phyloP scores from a whole-genome alignment of 2,329 filamentous ascomycete species.

The Colletotrichum godetiae region DNA sequence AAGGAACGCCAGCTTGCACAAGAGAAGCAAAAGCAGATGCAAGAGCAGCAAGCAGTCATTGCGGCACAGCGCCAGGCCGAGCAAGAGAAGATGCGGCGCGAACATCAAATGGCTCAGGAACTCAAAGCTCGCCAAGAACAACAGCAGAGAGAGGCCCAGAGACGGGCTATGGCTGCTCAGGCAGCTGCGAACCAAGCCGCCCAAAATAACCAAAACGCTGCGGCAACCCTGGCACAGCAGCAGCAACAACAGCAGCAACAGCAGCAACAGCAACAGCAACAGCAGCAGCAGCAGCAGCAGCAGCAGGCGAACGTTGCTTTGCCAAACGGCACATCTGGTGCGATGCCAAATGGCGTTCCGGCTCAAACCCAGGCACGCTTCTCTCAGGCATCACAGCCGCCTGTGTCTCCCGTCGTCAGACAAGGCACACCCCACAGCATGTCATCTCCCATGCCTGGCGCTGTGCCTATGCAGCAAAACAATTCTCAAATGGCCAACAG shows the following conservation, averaged over 20 bases:
- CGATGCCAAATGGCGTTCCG: constrained; percentile 53
- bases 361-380: constrained; percentile 60
- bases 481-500: constrained; percentile 77
- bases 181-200: constrained; percentile 40
- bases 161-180: constrained; percentile 45
- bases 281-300: constrained; percentile 45
- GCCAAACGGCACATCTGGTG: constrained; percentile 48
- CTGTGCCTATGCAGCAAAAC: constrained; percentile 72
- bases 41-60: constrained; percentile 57
- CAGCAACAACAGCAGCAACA: too few species aligned
- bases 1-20: constrained; percentile 65
- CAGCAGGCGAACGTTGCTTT: constrained; percentile 51
- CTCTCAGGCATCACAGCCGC: constrained; percentile 69
- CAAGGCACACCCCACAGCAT: constrained; percentile 74
- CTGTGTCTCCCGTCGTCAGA: constrained; percentile 71
- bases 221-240: constrained; percentile 41
- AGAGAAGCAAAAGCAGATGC: constrained; percentile 57
- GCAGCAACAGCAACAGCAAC: too few species aligned
- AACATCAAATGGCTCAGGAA: constrained; percentile 45
- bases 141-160: constrained; percentile 51
- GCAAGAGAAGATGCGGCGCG: constrained; percentile 53
- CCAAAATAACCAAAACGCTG: constrained; percentile 40
- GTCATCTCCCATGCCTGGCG: constrained; percentile 74
- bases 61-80: constrained; percentile 57
- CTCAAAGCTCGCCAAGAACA: constrained; percentile 42